phyloP scores from a whole-genome alignment of 768 basidiomycete species.

The Tephrocybe rancida region DNA sequence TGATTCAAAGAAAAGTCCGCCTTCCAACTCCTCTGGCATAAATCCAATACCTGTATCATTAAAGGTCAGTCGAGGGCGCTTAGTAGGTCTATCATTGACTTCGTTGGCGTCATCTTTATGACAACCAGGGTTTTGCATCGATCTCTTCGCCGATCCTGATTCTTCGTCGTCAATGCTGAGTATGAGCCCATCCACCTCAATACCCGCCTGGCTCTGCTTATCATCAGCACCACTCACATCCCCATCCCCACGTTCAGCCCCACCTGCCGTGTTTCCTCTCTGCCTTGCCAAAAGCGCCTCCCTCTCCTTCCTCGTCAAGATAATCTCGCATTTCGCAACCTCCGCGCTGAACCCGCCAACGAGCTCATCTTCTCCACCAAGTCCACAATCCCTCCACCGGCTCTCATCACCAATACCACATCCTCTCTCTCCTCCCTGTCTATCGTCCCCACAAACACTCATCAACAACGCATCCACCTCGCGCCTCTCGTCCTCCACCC shows the following conservation, averaged over 20 bases:
- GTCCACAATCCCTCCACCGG: conserved; percentile 8
- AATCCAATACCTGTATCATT: conserved; percentile 27
- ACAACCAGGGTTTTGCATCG: background rate
- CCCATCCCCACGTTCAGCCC: conserved; percentile 11
- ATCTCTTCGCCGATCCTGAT: background rate
- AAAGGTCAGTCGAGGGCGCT: conserved; percentile 20
- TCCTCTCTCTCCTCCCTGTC: background rate
- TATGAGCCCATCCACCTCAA: background rate
- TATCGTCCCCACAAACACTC: background rate
- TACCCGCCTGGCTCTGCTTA: no score
- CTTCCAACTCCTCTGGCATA: conserved; percentile 6
- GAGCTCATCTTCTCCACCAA: background rate
- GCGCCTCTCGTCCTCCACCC: background rate
- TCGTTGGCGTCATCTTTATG: conserved; percentile 2
- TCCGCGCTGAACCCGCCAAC: conserved; percentile 11
- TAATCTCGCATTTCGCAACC: conserved; percentile 28
- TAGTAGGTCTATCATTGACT: conserved; percentile 6
- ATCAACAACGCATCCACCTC: conserved; percentile 4
- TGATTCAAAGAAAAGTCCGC: conserved; percentile 2
- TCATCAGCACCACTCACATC: background rate
- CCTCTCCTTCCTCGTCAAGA: conserved; percentile 46
- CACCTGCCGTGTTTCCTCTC: background rate
- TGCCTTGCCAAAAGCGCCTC: conserved; percentile 14
- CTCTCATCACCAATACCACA: conserved; percentile 7
- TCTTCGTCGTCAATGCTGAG: background rate